Base-by-base conservation (phyloP, 495 filamentous ascomycete species). In the Pseudotulostoma volvatum region DNA sequence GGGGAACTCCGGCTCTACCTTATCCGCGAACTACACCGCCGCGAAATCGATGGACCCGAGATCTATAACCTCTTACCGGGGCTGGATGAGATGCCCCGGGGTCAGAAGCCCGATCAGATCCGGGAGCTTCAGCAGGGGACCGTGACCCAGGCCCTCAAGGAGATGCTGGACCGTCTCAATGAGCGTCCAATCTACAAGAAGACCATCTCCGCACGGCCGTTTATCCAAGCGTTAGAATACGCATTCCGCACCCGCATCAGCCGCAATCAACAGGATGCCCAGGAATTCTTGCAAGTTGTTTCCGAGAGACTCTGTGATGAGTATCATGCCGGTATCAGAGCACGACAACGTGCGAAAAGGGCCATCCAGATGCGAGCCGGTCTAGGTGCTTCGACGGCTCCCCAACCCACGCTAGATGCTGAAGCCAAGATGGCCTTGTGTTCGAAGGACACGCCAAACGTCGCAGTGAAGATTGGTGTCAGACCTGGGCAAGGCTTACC, bases 191-290 rank as follows among this genome's bases (percentile, higher is more conserved):
- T 95, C 41, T 85, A 84, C 52, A 83, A 74, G 60, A 96, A 95
- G 64, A 93, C 83, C 0, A 93, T 96, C 43, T 86, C 86, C 11
- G 83, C 87, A 15, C 71, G 68, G 2, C 61, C 64, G 1, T 96
- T 99, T 52, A 76, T 99, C 13, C 55, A 67, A 38, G 74, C 76
- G 0, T 60, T 99, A 18, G 90, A 99, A 59, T 65, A 66, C 28
- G 85, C 88, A 3, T 99, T 93, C 52, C 70, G 76, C 19, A 84
- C 87, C 42, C 76, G 79, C 31, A 88, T 99, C 50, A 93, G 81
- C 49, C 78, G 90, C 34, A 78, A 84, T 42, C 92, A 99, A 54
- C 92, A 99, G 57, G 90, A 99, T 61, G 90, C 90, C n/a, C 90
- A 99, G 51, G 90, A 99, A 54, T 92, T 99, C 41, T 49, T 99